These are phyloP conservation scores for Suillus sp. DNA, from an alignment of 768 basidiomycete species.

Conservation along the genomic window DNA sequence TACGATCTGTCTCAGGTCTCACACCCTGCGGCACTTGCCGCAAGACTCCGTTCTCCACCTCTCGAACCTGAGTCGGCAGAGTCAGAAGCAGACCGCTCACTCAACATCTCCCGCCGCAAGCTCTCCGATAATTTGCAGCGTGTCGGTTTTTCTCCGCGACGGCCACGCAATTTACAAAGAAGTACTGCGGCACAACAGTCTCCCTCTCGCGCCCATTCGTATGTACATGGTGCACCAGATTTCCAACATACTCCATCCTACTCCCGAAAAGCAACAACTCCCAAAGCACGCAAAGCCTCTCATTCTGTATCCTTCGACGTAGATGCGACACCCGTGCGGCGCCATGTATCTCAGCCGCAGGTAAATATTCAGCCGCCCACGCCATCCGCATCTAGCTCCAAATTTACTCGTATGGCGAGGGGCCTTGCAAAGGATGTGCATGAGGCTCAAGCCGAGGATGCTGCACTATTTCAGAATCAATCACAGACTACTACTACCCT, in stretches of 20 bases:
- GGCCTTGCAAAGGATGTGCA: conserved; percentile 59
- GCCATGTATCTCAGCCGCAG: conserved; percentile 33
- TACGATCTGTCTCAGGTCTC: conserved; percentile 63
- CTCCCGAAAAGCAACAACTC: conserved; percentile 33
- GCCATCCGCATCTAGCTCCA: conserved; percentile 54
- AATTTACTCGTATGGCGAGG: conserved; percentile 61
- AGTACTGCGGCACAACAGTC: conserved; percentile 26
- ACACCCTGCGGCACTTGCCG: conserved; percentile 42
- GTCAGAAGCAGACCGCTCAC: conserved; percentile 49
- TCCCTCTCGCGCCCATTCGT: conserved; percentile 18
- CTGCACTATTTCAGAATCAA: conserved; percentile 2
- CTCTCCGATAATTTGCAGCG: conserved; percentile 71
- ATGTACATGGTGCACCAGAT: conserved; percentile 12
- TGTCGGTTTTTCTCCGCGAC: conserved; percentile 72
- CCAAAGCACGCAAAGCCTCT: conserved; percentile 32
- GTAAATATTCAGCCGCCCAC: conserved; percentile 62
- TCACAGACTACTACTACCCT: conserved; percentile 11
- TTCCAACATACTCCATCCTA: conserved; percentile 6
- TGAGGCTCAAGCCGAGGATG: conserved; percentile 31
- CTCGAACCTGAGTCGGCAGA: conserved; percentile 49
- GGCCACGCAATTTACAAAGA: conserved; percentile 55
- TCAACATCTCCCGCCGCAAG: conserved; percentile 54
- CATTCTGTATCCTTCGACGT: conserved; percentile 32
- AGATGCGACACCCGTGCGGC: conserved; percentile 29
- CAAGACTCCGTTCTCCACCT: conserved; percentile 48